Conservation (phyloP, 2,329 filamentous ascomycete genomes). For the Ophiostoma sp. region DNA sequence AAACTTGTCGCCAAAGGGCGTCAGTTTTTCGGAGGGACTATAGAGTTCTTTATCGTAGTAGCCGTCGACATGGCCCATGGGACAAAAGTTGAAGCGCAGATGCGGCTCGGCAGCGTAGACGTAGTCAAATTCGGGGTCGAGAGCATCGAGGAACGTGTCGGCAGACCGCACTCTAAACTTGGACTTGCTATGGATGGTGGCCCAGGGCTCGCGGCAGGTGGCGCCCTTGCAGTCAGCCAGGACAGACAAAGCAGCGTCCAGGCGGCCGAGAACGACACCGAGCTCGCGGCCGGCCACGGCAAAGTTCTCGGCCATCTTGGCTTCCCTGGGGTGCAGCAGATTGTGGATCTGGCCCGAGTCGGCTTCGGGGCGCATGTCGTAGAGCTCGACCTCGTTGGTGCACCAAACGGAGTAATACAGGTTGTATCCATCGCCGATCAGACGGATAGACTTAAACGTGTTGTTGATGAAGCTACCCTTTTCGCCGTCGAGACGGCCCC, state of each 20-base stretch:
- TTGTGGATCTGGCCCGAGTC: conserved; percentile 57
- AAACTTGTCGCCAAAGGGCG: too few species aligned
- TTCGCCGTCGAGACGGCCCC: conserved; percentile 28
- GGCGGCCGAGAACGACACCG: conserved; percentile 47
- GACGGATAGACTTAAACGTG: conserved; percentile 61
- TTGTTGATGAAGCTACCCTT: conserved; percentile 43
- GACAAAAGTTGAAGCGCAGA: too few species aligned
- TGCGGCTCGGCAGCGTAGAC: conserved; percentile 50
- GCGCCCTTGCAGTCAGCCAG: conserved; percentile 59
- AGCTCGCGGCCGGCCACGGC: conserved; percentile 36
- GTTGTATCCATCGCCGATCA: conserved; percentile 56
- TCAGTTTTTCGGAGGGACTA: too few species aligned
- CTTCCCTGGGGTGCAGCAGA: conserved; percentile 33
- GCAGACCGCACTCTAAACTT: too few species aligned
- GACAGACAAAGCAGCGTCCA: conserved; percentile 61
- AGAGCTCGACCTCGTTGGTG: conserved; percentile 65
- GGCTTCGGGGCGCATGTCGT: conserved; percentile 45
- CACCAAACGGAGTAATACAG: conserved; percentile 70
- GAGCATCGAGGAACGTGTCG: conserved; percentile 52
- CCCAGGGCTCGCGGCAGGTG: conserved; percentile 58
- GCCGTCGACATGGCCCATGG: too few species aligned
- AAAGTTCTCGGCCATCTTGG: conserved; percentile 30
- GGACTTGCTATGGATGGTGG: conserved; percentile 53
- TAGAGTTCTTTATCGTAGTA: too few species aligned
- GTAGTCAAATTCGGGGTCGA: conserved; percentile 48